Percentiles rank a stretch among this genome's conserved stretches.
Evolutionary conservation across 2,329 filamentous ascomycete genomes (phyloP).

Genomic region (Ambrosiella xylebori): DNA sequence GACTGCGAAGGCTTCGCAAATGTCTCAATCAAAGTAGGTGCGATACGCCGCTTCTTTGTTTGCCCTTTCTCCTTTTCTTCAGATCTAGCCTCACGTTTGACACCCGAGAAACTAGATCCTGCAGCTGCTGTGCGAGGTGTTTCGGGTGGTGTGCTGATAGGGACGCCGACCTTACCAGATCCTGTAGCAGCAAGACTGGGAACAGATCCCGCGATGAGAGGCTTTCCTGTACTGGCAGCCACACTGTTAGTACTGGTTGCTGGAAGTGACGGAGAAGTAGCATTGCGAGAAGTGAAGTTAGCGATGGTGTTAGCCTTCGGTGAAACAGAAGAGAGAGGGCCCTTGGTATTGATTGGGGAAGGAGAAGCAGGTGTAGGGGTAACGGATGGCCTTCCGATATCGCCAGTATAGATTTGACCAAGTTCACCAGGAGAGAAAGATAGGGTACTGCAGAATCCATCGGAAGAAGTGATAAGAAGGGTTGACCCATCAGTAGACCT

Average conservation of each 20-base stretch:
- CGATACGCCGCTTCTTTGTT: slow-evolving; percentile 53
- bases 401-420: slow-evolving; percentile 61
- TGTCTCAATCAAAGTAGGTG: slow-evolving; percentile 32
- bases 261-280: slow-evolving; percentile 17
- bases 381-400: slow-evolving; percentile 55
- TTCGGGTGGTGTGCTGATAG: slow-evolving; percentile 77
- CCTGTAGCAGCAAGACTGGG: slow-evolving; percentile 61
- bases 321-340: slow-evolving; percentile 41
- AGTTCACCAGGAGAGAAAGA: slow-evolving; percentile 73
- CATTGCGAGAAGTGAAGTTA: background rate
- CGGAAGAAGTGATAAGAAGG: slow-evolving; percentile 88
- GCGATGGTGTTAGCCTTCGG: slow-evolving; percentile 18
- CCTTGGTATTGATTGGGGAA: slow-evolving; percentile 56
- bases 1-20: slow-evolving; percentile 3
- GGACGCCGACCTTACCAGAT: slow-evolving; percentile 47
- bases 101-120: slow-evolving; percentile 18
- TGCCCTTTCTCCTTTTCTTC: slow-evolving; percentile 30
- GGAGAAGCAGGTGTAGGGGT: slow-evolving; percentile 44
- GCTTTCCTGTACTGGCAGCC: slow-evolving; percentile 9
- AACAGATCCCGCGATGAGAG: slow-evolving; percentile 59
- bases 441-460: slow-evolving; percentile 89
- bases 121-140: slow-evolving; percentile 44
- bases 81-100: slow-evolving; percentile 41
- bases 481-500: slow-evolving; percentile 35
- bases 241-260: slow-evolving; percentile 46